Evolutionary conservation across 2,329 filamentous ascomycete genomes (phyloP), one percentile per base, ranked within the genome.

Genomic region (Aspergillus latus): DNA sequence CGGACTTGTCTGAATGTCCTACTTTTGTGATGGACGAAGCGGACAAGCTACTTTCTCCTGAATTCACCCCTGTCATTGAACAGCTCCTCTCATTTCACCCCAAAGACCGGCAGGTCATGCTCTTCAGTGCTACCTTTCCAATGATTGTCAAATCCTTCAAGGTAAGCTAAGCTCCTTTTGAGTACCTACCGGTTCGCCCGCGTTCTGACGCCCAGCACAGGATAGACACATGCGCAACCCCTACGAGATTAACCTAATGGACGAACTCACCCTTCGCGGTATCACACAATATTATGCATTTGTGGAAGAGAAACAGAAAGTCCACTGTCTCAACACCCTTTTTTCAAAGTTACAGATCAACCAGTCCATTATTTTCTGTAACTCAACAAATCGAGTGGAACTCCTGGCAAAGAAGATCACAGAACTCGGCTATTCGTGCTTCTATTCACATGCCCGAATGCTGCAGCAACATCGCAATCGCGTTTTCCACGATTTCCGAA

Each of bases 11-110:
- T 68, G 89, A 95, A 77, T 97, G 94, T 73, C 88, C 92, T 67
- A 97, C 95, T 71, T 99, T 99, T 73, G 91, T 99, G 78, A 99
- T 99, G 94, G 94, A 99, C 70, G 94, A 99, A 76, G 94, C 94
- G 54, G 94, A 99, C 77, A 99, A 99, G 80, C 86, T 99, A 59
- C 84, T 99, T 49, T 99, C 94, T 5, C 86, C 90, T 57, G 94
- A 99, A 73, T 99, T 99, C 72, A 99, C 94, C 5, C 92, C 93
- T 28, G 92, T 96, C 62, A 96, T 99, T 64, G 95, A 99, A 76
- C 92, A 99, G 74, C 83, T 99, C 16, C 82, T 99, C 49, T 88
- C 90, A 62, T 97, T 96, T 77, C 93, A 97, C 74, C 93, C 94
- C 62, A 96, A 94, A 75, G 93, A 99, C 72, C 89, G 94, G 57